A percentile compares a stretch with the other conserved stretches of the same genome.
phyloP scores from a whole-genome alignment of 2,329 filamentous ascomycete genomes.

The Scedosporium minutisporum region DNA sequence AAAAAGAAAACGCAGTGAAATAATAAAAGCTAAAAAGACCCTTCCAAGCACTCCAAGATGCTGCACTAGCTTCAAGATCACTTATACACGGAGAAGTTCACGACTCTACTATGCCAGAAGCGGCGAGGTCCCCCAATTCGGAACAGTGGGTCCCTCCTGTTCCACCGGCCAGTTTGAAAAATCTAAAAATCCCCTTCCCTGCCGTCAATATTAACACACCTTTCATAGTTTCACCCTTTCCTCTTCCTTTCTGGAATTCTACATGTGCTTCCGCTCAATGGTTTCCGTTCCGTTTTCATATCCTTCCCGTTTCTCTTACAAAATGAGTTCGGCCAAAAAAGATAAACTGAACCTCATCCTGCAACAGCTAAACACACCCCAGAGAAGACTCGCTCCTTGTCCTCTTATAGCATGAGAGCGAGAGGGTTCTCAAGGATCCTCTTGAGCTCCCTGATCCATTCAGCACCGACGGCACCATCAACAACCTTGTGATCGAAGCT shows the following conservation, averaged over 20 bases:
- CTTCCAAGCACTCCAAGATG: constrained; percentile 18
- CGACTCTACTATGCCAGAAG: neutral
- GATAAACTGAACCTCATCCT: neutral
- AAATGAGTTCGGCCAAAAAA: neutral
- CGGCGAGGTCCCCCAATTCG: neutral
- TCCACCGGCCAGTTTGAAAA: neutral
- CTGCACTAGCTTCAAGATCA: constrained; percentile 30
- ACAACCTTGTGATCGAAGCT: constrained; percentile 99
- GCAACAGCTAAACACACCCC: neutral
- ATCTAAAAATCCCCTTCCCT: neutral
- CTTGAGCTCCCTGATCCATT: constrained; percentile 97
- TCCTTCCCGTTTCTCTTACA: neutral
- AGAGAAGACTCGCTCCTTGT: neutral
- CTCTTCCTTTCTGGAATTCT: neutral
- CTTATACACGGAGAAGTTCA: neutral
- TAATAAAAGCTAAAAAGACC: constrained; percentile 16
- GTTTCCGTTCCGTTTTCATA: neutral
- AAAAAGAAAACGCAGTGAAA: neutral
- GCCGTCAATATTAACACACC: neutral
- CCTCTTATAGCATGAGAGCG: constrained; percentile 72
- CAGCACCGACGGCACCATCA: constrained; percentile 88
- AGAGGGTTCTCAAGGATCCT: constrained; percentile 96
- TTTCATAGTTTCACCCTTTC: neutral
- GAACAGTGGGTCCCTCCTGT: neutral
- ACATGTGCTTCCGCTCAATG: neutral